Base-by-base conservation (phyloP, 306 rosid genomes). In the Casuarina equisetifolia region DNA sequence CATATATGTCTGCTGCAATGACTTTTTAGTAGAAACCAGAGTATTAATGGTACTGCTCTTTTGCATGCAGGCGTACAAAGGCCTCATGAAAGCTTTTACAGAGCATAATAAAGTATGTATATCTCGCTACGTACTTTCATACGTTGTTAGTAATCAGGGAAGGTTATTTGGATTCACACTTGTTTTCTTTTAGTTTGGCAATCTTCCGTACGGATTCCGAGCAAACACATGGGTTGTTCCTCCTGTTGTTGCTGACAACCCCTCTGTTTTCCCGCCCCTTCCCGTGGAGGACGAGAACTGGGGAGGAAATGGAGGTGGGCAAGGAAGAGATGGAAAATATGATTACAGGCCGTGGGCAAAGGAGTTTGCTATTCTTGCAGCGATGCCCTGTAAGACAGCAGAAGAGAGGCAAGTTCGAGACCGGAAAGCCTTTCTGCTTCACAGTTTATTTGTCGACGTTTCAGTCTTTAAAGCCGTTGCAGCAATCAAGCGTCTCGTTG, bases 301-400 rank as follows among this genome's bases (percentile, higher is more conserved):
- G 98, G 97, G 97, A 79, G 98, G 97, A 80, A 91, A 84, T 74
- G 97, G 97, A 20, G 98, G 97, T 78, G 98, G 97, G 32, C 97
- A 85, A 80, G 97, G 97, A 81, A 88, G 97, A 82, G 93, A 89
- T 55, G 81, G 84, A 62, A 88, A 82, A 62, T 92, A 92, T 69
- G 89, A 95, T 49, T 76, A 75, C 84, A 90, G 97, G 79, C 88
- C 80, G 43, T 95, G 98, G 98, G 96, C 89, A 25, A 92, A 85
- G 79, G 97, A 92, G 74, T 92, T 95, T 81, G 90, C 98, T 43
- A 75, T 95, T 72, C 86, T 95, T 70, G 93, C 91, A 69, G 89
- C 91, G 79, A 95, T 95, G 98, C 98, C 97, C 54, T 92, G 96
- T 78, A 87, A 91, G 81, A 89, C 93, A 38, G 78, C 92, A 64